A percentile compares a stretch with the other conserved stretches of the same genome.
These are phyloP conservation scores for Orbilia ellipsospora DNA, from an alignment of 2,329 filamentous ascomycete genomes.

Conservation along the genomic window DNA sequence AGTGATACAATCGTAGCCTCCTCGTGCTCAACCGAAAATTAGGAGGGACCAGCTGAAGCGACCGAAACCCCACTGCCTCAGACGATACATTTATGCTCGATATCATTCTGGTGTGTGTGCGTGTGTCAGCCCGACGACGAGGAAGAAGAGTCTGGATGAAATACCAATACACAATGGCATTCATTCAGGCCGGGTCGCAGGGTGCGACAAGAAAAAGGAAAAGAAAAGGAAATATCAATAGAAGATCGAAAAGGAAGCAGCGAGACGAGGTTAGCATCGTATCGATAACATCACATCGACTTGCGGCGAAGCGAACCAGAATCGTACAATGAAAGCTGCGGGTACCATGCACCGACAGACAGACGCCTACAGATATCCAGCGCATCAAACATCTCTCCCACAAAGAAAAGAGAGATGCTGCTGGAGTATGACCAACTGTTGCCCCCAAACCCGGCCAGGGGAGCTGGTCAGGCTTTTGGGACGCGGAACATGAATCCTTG, in stretches of 20 bases:
- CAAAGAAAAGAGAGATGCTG: slow-evolving; percentile 12
- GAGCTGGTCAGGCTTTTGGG: slow-evolving; percentile 41
- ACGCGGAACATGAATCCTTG: slow-evolving; percentile 53
- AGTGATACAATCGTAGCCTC: slow-evolving; percentile 30
- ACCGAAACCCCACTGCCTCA: slow-evolving; percentile 30
- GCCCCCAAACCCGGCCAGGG: slow-evolving; percentile 44
- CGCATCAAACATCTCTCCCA: slow-evolving; percentile 22
- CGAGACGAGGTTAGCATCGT: neutral
- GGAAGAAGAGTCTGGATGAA: no score
- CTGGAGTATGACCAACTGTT: slow-evolving; percentile 42
- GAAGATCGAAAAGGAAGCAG: neutral
- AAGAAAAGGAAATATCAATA: neutral
- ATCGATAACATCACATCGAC: no score
- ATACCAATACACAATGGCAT: neutral
- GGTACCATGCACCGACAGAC: slow-evolving; percentile 5
- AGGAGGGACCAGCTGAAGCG: slow-evolving; percentile 47
- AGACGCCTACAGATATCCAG: slow-evolving; percentile 39
- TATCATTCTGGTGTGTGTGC: neutral
- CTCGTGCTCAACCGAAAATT: slow-evolving; percentile 31
- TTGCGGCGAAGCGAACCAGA: no score
- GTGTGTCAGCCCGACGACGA: neutral
- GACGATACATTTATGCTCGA: neutral
- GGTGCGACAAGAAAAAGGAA: no score
- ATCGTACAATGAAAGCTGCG: slow-evolving; percentile 3
- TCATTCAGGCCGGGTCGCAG: neutral